phyloP scores from a whole-genome alignment of 305 asterid species.

The Plantago lanceolata region DNA sequence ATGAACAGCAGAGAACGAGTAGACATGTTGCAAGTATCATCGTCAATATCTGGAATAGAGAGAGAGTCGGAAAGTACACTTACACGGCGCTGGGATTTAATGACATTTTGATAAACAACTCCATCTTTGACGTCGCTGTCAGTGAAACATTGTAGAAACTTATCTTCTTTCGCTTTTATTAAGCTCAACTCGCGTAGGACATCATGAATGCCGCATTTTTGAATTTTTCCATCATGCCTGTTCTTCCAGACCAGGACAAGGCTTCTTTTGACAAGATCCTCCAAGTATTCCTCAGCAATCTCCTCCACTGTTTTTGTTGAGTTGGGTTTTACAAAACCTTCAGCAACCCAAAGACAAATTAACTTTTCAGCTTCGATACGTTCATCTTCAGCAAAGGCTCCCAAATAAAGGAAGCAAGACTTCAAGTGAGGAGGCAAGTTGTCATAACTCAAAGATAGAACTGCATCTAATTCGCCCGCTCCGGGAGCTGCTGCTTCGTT shows the following conservation, averaged over 20 bases:
- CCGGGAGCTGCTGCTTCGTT: background rate
- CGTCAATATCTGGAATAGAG: background rate
- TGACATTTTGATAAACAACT: too few species aligned
- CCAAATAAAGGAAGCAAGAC: too few species aligned
- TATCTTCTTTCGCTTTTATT: conserved; percentile 16
- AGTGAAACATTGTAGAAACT: background rate
- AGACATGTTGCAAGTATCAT: background rate
- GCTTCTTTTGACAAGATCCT: conserved; percentile 25
- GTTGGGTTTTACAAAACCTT: conserved; percentile 14
- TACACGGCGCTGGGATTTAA: too few species aligned
- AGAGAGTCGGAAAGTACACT: background rate
- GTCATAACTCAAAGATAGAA: conserved; percentile 15
- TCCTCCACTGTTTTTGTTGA: background rate
- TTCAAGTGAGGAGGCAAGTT: conserved; percentile 3
- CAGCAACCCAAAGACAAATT: conserved; percentile 18
- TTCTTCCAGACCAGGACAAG: conserved; percentile 16
- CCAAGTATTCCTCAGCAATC: conserved; percentile 7
- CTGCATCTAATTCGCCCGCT: background rate
- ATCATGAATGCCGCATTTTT: conserved; percentile 25
- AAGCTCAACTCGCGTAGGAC: conserved; percentile 21
- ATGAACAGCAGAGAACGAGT: conserved; percentile 9
- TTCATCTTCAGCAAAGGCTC: conserved; percentile 14
- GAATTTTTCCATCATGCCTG: background rate
- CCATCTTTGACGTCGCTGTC: too few species aligned
- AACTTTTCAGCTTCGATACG: background rate